Evolutionary conservation across 1,139 yeast species (phyloP), one percentile per base, ranked within the genome.

Genomic region (Yamadazyma conglobata): DNA sequence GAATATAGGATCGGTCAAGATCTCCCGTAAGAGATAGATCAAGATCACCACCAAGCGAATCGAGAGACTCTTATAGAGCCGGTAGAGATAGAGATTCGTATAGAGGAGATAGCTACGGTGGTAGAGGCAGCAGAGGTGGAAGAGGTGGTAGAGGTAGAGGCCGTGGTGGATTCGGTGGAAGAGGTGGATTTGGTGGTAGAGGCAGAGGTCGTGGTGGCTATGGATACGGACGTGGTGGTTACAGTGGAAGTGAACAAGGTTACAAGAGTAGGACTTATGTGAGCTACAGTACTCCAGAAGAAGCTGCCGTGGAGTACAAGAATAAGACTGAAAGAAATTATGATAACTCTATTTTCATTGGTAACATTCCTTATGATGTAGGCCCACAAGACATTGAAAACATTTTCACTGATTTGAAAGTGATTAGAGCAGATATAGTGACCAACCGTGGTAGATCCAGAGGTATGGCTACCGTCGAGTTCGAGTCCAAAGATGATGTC

Each of bases 381-480:
- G 70, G 77, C 18, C 70, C 83, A 39, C 60, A 64, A 31, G 83
- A 81, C 31, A 63, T 83, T 33, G 74, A 75, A 46, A 77, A 69
- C 14, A 68, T 73, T 43, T 83, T 83, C 52, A 60, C 64, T 11
- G 79, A 80, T 24, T 95, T 94, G 40, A 74, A 71, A 21, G 86
- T 91, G 30, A 72, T 82, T 12, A 75, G 87, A 44, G 95, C 96
- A 2, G 96, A 89, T 54, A 82, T 91, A 33, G 83, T 89, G 34
- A 79, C 82, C n/a, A 71, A 75, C 35, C 74, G 82, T 44, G 94
- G 95, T 34, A 85, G 86, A 48, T 82, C 89, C 56, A 69, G 93
- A 63, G 89, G 98, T 42, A 83, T 81, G 91, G 93, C 89, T 30
- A 86, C 96, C 12, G 96, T 91, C 23, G 97, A 91, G 56, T 91